These are phyloP conservation scores for Triangularia setosa DNA, from an alignment of 2,329 filamentous ascomycete genomes.

Conservation along the genomic window DNA sequence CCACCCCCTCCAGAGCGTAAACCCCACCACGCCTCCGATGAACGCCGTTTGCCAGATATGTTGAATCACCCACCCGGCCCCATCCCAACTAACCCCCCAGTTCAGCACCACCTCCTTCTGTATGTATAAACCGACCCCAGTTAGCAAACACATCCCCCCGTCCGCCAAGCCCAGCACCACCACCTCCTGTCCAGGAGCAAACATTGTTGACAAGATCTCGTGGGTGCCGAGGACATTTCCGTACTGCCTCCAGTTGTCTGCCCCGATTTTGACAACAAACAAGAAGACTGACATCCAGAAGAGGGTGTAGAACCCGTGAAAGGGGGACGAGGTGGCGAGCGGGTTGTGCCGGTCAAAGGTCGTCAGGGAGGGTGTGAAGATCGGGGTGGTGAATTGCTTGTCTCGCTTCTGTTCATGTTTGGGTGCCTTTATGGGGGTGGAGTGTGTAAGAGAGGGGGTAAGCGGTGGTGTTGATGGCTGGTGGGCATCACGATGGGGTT, in stretches of 20 bases:
- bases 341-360: conserved; percentile 71
- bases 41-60: conserved; percentile 69
- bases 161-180: conserved; percentile 59
- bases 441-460: not conserved
- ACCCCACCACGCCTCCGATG: conserved; percentile 57
- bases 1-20: conserved; percentile 70
- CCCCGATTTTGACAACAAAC: conserved; percentile 62
- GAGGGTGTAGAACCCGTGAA: conserved; percentile 75
- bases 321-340: conserved; percentile 61
- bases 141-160: conserved; percentile 63
- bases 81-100: conserved; percentile 64
- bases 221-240: conserved; percentile 67
- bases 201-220: conserved; percentile 69
- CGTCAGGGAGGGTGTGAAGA: conserved; percentile 70
- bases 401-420: not conserved
- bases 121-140: conserved; percentile 61
- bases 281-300: conserved; percentile 71
- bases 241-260: conserved; percentile 64
- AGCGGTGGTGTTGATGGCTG: not conserved
- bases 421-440: not conserved
- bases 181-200: conserved; percentile 43
- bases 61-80: conserved; percentile 68
- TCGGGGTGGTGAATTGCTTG: conserved; percentile 48
- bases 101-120: conserved; percentile 54
- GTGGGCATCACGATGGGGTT: not conserved